Base-by-base conservation (phyloP, 2,329 filamentous ascomycete species). In the Neonectria ditissima region DNA sequence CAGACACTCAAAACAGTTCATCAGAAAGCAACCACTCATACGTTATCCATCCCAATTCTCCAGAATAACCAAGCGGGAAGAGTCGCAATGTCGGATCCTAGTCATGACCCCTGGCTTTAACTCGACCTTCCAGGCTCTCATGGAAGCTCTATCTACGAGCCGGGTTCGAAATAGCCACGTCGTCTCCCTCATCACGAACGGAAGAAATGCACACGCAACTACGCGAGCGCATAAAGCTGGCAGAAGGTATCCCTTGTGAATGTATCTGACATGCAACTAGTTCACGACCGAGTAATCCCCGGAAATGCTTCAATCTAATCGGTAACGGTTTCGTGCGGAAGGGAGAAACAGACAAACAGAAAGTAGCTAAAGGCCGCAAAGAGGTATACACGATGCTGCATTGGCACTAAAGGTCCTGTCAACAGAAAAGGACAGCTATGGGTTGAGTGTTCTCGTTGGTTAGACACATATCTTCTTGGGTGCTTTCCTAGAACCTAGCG, bases 241-340 rank as follows among this genome's bases (percentile, higher is more conserved):
- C 75, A 62, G 16, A 65, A 62, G 16, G 7, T 52, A 22, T 45
- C 20, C 13, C 16, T 11, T 9, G 26, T n/a, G 41, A 20, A 22
- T 44, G 48, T 20, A 13, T 7, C 22, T 5, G 20, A 14, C 26
- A 16, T 26, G 13, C 51, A 50, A 54, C 57, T 52, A 30, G 44
- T 22, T n/a, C 18, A 55, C 18, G 11, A 34, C 32, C 16, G 55
- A 65, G 65, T 37, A 68, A 97, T 65, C 89, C 92, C 0, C 92
- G 88, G 59, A 86, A 87, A 58, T 95, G 95, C 81, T 93, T 95
- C 84, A 95, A 94, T 77, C 86, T 96, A 44, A 84, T 94, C 60
- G 85, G 87, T 37, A 90, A 93, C 80, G 93, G 93, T 63, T 87
- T 86, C 74, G 75, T 82, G 56, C 68, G 69, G n/a, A 81, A 82